Evolutionary conservation across 2,329 filamentous ascomycete genomes (phyloP).

Genomic region (Calonectria ilicicola): DNA sequence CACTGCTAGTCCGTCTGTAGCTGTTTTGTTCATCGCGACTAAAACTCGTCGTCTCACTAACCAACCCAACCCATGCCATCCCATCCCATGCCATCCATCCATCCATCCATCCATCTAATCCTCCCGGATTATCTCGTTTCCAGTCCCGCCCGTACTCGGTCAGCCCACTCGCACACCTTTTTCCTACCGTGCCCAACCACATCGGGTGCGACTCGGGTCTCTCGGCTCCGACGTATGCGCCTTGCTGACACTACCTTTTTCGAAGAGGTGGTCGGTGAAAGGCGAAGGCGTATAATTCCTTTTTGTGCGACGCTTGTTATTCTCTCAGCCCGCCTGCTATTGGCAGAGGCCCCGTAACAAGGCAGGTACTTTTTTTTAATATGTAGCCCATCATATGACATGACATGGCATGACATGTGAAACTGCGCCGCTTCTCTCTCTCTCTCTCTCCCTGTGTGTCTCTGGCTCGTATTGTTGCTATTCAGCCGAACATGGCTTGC

Average conservation of each 20-base stretch:
- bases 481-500: not conserved
- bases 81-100: no score
- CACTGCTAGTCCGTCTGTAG: no score
- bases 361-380: not conserved
- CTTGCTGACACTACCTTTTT: not conserved
- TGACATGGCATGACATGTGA: not conserved
- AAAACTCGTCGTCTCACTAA: not conserved
- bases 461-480: not conserved
- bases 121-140: not conserved
- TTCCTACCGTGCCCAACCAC: not conserved
- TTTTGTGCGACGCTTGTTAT: not conserved
- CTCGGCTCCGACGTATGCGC: not conserved
- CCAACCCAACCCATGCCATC: no score
- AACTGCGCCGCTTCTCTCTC: not conserved
- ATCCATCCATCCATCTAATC: no score
- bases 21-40: not conserved
- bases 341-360: not conserved
- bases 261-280: not conserved
- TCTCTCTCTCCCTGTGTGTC: no score
- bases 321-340: not conserved
- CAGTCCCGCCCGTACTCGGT: not conserved
- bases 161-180: not conserved
- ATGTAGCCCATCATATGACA: no score
- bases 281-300: slow-evolving; percentile 6
- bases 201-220: not conserved